Base-by-base conservation (phyloP, 495 filamentous ascomycete species). In the Tuber melanosporum region DNA sequence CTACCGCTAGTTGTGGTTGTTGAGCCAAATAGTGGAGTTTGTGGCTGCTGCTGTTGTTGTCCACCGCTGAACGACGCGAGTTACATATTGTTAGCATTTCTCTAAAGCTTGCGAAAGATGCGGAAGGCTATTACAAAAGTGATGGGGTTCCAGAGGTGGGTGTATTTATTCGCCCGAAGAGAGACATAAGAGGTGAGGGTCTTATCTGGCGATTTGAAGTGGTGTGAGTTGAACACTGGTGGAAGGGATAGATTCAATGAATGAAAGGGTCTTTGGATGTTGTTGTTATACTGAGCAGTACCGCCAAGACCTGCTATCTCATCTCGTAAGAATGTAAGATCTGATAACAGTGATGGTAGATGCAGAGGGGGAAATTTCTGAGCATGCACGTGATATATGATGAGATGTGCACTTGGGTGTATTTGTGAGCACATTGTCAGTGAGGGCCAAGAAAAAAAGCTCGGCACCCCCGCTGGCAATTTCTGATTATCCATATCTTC, bases 71-170 rank as follows among this genome's bases (percentile, higher is more conserved):
- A 66, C n/a, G 57, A 66, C 57, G 57, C 57, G 57, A 66, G 26
- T 74, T 7, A 76, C 46, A 4, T 36, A 47, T 73, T 39, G 62
- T 39, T 46, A 76, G 46, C 39, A 42, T 17, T 15, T 62, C 74
- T 10, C 72, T n/a, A 72, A 26, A n/a, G 52, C 26, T 52, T 14
- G 36, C 42, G 42, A 49, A 71, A 74, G 26, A 47, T 49, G 49
- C 32, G 71, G 36, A 49, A n/a, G 70, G 42, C 41, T 46, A 75
- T 70, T 80, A 81, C 79, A 81, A 81, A n/a, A 81, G 44, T 45
- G 78, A 81, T 36, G 78, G 72, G 26, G 78, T 74, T 45, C 74
- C 74, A 42, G 74, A 70, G 45, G 78, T 73, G 19, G 78, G 47
- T 52, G 79, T 73, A 52, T 45, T 71, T 46, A 45, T 71, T 46